Conservation (phyloP, 73 alveolate genomes). For the Paramecium bursaria region DNA sequence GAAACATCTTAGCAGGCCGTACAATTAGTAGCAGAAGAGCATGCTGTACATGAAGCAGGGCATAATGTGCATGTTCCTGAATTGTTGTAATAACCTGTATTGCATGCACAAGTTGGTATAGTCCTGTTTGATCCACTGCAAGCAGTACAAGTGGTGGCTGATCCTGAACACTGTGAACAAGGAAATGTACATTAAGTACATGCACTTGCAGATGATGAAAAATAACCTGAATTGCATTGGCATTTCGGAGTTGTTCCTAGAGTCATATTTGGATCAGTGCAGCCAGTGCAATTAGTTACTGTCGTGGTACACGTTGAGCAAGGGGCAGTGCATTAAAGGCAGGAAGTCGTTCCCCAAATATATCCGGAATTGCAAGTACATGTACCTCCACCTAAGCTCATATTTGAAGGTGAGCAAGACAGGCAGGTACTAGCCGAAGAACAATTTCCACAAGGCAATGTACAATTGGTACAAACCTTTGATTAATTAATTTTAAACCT, state of each 20-base stretch:
- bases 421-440: too few species aligned
- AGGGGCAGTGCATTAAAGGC: too few species aligned
- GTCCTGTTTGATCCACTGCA: conserved; percentile 5
- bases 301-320: too few species aligned
- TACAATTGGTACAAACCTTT: not conserved
- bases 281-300: not conserved
- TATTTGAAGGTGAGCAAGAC: too few species aligned
- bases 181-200: not conserved
- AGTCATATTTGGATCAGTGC: not conserved
- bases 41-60: not conserved
- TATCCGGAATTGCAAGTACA: too few species aligned
- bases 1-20: too few species aligned
- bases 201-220: not conserved
- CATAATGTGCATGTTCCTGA: not conserved
- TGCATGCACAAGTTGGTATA: not conserved
- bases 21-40: conserved; percentile 4
- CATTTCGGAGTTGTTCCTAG: not conserved
- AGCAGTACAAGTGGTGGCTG: not conserved
- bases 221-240: not conserved
- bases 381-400: too few species aligned
- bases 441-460: too few species aligned
- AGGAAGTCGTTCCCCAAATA: too few species aligned
- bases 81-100: conserved; percentile 28
- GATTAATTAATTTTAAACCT: not conserved
- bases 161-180: conserved; percentile 4